Evolutionary conservation across 495 filamentous ascomycete genomes (phyloP), one percentile per base, ranked within the genome.

Genomic region (Penicillium angulare): DNA sequence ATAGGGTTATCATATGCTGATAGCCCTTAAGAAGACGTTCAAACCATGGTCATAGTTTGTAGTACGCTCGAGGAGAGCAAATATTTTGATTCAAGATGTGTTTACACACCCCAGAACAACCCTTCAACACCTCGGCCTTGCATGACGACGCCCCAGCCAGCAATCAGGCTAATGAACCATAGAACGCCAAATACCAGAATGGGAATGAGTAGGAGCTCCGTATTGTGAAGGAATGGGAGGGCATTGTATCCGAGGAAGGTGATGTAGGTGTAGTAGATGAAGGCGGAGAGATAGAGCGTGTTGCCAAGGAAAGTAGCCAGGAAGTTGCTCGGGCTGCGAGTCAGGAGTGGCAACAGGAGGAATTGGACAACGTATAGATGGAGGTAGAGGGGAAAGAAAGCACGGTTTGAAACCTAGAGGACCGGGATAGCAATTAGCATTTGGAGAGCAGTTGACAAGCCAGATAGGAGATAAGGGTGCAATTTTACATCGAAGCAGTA

Each of bases 231-330:
- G 63, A 89, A 89, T 1, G 86, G 86, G 16, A 89, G 70, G 15
- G 86, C 84, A 58, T 88, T 89, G 62, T 89, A 89, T 20, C 86
- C 86, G 43, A 89, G 67, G 66, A 89, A 89, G 17, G 81, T 86
- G 56, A 89, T 86, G 48, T 87, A 79, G 48, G 78, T 83, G 61
- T 88, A 88, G 63, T 88, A 88, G 15, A 75, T 74, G 26, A 86
- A 61, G n/a, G 86, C 86, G 23, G 86, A 73, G 8, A 88, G 73
- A 56, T 89, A 88, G 49, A 89, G 75, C 3, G 84, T 80, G 61
- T 89, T 89, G 8, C 84, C 83, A 29, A 89, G 70, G 59, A 88
- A 83, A 12, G 82, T 80, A 8, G 85, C 84, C 42, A 87, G 68
- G 50, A 73, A 74, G 34, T 75, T 68, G 47, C 65, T 69, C 31